Conservation (phyloP, 768 basidiomycete species). For the Podaxis mareebaensis region DNA sequence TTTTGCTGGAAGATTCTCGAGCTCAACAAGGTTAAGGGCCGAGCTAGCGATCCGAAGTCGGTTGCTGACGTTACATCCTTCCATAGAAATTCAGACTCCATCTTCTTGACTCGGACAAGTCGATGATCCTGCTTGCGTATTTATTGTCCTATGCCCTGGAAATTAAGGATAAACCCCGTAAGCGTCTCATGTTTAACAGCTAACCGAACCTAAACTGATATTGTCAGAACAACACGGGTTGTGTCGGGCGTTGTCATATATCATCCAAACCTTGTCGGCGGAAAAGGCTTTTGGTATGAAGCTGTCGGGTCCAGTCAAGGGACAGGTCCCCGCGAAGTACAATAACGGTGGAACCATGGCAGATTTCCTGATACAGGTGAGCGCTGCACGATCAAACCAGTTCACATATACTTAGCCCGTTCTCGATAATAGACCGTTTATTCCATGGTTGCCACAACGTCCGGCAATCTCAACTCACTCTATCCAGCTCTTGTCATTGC, state of each 20-base stretch:
- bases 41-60: background rate
- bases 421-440: conserved; percentile 75
- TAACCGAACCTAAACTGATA: conserved; percentile 12
- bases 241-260: conserved; percentile 86
- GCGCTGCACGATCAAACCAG: conserved; percentile 22
- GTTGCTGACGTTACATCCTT: conserved; percentile 10
- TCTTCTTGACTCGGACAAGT: conserved; percentile 78
- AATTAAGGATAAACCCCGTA: conserved; percentile 92
- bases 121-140: conserved; percentile 74
- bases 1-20: conserved; percentile 93
- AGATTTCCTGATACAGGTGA: conserved; percentile 86
- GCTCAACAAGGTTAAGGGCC: conserved; percentile 74
- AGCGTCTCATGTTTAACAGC: conserved; percentile 26
- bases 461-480: conserved; percentile 75
- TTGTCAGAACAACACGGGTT: conserved; percentile 84
- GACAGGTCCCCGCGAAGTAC: conserved; percentile 78
- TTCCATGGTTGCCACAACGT: conserved; percentile 85
- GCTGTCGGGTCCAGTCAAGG: conserved; percentile 63
- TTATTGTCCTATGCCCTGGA: conserved; percentile 82
- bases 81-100: conserved; percentile 87
- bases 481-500: conserved; percentile 94
- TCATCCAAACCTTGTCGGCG: conserved; percentile 88
- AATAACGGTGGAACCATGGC: conserved; percentile 68
- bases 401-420: conserved; percentile 18
- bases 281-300: conserved; percentile 77